Evolutionary conservation across 352 stramenopile genomes (phyloP).

Genomic region (Pythium volutum): DNA sequence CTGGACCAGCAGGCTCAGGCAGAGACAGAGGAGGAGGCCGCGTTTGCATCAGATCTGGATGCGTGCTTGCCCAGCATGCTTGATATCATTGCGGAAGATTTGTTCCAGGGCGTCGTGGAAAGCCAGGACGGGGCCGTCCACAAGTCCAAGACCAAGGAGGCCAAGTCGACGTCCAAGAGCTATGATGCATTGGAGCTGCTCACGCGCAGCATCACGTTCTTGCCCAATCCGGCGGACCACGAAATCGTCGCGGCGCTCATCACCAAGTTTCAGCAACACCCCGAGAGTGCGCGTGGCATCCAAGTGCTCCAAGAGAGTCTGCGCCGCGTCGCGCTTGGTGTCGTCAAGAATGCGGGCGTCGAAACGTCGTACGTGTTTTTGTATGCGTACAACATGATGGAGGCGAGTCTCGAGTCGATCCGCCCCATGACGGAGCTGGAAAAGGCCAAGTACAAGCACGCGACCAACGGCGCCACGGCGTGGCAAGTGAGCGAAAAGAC

Average conservation of each 20-base stretch:
- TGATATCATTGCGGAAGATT: slow-evolving; percentile 72
- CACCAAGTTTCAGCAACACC: slow-evolving; percentile 63
- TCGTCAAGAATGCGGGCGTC: slow-evolving; percentile 81
- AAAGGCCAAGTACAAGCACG: slow-evolving; percentile 54
- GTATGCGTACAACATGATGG: slow-evolving; percentile 83
- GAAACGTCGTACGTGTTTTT: slow-evolving; percentile 85
- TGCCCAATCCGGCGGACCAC: slow-evolving; percentile 83
- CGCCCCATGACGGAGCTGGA: slow-evolving; percentile 63
- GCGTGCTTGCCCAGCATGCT: slow-evolving; percentile 78
- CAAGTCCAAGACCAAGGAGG: slow-evolving; percentile 90
- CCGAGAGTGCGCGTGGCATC: slow-evolving; percentile 54
- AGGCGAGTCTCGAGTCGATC: slow-evolving; percentile 68
- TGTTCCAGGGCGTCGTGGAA: slow-evolving; percentile 72
- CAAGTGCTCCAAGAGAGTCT: slow-evolving; percentile 68
- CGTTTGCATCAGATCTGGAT: slow-evolving; percentile 68
- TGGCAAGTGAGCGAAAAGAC: slow-evolving; percentile 87
- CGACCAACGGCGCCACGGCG: slow-evolving; percentile 27
- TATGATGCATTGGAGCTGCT: slow-evolving; percentile 81
- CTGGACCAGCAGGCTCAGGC: slow-evolving; percentile 22
- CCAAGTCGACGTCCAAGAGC: slow-evolving; percentile 57
- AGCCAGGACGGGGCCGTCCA: slow-evolving; percentile 51
- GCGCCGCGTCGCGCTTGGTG: slow-evolving; percentile 71
- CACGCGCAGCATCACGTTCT: slow-evolving; percentile 76
- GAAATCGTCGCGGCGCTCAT: slow-evolving; percentile 69
- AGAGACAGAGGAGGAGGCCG: slow-evolving; percentile 24